Base-by-base conservation (phyloP, 352 stramenopile genomes). In the Phytopythium kandeliae region DNA sequence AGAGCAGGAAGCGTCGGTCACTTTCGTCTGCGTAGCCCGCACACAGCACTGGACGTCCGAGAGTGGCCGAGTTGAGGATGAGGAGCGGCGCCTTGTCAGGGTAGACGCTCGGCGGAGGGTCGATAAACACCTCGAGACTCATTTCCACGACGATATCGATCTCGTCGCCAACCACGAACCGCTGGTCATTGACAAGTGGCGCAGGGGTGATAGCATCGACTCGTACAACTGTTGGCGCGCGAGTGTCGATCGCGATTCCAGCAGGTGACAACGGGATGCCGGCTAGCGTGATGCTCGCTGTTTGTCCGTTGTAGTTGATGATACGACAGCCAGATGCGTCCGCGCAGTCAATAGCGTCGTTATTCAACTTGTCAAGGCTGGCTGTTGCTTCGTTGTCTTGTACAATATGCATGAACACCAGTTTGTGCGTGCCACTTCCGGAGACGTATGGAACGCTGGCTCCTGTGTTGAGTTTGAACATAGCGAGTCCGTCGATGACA, bases 101-200 rank as follows among this genome's bases (percentile, higher is more conserved):
- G 31, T 89, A 85, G 3, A 61, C 72, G 46, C 57, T 86, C 4
- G 76, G 78, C 8, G 81, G 79, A 24, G 84, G 81, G 24, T 92
- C 78, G 48, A 94, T 83, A 47, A 85, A 85, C 15, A 94, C 84
- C 7, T 81, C 71, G 12, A 69, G 51, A 50, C 71, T 83, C 75
- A 88, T 89, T 40, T 87, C 62, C 1, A 94, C 66, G 28, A 94
- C 59, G 41, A 94, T 86, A 9, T 92, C 66, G 38, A 94, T 85
- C 17, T 78, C 54, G 42, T 94, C 84, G 12, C 84, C 84, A 16
- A 91, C 77, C 25, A 91, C 78, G 57, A 94, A 94, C 13, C 60
- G 54, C 17, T 78, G 73, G 13, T 45, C 56, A 30, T 94, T 94
- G 33, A 90, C 67, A 0, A 54, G 65, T 3, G 78, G 56, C 7